Percentiles rank a stretch among this genome's conserved stretches.
Conservation (phyloP, 805 yeast species). For the Candida insectalens region DNA sequence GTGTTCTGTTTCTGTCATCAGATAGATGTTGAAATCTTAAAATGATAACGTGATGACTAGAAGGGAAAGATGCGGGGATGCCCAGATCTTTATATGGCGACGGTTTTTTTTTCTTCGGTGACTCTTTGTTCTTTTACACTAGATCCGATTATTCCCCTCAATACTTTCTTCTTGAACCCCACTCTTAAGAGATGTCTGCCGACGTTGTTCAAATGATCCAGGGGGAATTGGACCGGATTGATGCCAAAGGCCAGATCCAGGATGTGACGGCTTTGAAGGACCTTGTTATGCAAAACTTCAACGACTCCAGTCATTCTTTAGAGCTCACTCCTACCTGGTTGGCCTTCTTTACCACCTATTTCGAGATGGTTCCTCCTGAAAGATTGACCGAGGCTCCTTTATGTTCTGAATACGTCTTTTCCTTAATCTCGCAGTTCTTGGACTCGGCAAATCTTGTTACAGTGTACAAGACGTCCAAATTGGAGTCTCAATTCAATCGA, state of each 20-base stretch:
- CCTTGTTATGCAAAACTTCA: too few species aligned
- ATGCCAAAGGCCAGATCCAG: too few species aligned
- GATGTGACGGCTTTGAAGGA: too few species aligned
- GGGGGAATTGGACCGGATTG: too few species aligned
- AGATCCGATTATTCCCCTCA: too few species aligned
- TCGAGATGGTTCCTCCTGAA: not conserved
- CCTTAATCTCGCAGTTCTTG: slow-evolving; percentile 1
- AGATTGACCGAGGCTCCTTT: not conserved
- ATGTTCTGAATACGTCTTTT: not conserved
- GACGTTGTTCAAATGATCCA: too few species aligned
- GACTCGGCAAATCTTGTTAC: slow-evolving; percentile 1
- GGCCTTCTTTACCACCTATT: not conserved
- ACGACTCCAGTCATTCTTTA: too few species aligned
- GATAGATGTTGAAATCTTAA: not conserved
- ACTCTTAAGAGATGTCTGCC: too few species aligned
- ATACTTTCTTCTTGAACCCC: too few species aligned
- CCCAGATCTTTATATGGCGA: too few species aligned
- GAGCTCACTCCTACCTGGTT: slow-evolving; percentile 1
- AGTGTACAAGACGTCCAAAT: slow-evolving; percentile 1
- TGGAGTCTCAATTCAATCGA: slow-evolving; percentile 3
- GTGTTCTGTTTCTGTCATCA: slow-evolving; percentile 2
- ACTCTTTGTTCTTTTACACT: too few species aligned
- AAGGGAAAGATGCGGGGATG: not conserved
- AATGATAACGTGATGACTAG: not conserved
- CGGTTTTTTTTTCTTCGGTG: too few species aligned